These are phyloP conservation scores for Spongiforma sp. DNA, from an alignment of 1,284 basidiomycete species.

Conservation along the genomic window DNA sequence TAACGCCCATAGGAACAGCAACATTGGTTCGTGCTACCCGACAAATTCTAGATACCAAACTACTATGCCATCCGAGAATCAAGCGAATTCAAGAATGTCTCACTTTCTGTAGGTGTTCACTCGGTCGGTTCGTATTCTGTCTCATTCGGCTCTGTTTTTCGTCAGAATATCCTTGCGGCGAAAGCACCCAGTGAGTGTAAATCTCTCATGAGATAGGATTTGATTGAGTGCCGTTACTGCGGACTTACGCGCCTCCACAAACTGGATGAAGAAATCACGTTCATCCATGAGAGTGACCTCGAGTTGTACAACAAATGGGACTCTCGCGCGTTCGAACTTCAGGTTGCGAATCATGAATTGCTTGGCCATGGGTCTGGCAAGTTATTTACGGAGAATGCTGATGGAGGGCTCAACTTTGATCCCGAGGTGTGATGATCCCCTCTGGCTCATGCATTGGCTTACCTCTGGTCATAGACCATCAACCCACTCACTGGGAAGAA, in stretches of 20 bases:
- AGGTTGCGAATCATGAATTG: constrained; percentile 87
- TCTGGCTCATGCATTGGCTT: background rate
- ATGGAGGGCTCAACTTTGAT: constrained; percentile 83
- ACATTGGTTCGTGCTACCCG: background rate
- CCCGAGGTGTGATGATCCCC: constrained; percentile 41
- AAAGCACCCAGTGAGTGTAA: constrained; percentile 72
- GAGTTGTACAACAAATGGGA: constrained; percentile 80
- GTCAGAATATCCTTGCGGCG: constrained; percentile 78
- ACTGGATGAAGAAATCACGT: constrained; percentile 76
- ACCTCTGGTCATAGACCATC: constrained; percentile 54
- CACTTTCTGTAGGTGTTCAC: constrained; percentile 59
- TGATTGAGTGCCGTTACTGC: background rate
- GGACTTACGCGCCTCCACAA: background rate
- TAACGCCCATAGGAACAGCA: constrained; percentile 41
- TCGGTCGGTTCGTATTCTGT: background rate
- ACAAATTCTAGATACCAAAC: constrained; percentile 65
- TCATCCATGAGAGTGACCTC: constrained; percentile 77
- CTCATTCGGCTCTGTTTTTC: background rate
- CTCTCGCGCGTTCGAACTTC: constrained; percentile 77
- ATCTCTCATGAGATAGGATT: background rate
- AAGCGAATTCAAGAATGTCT: constrained; percentile 85
- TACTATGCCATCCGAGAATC: constrained; percentile 83
- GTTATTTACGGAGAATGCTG: constrained; percentile 73
- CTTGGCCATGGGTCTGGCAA: constrained; percentile 84
- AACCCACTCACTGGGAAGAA: constrained; percentile 86